Base-by-base conservation (phyloP, 108 stramenopile species). In the Parietichytrium sp. region DNA sequence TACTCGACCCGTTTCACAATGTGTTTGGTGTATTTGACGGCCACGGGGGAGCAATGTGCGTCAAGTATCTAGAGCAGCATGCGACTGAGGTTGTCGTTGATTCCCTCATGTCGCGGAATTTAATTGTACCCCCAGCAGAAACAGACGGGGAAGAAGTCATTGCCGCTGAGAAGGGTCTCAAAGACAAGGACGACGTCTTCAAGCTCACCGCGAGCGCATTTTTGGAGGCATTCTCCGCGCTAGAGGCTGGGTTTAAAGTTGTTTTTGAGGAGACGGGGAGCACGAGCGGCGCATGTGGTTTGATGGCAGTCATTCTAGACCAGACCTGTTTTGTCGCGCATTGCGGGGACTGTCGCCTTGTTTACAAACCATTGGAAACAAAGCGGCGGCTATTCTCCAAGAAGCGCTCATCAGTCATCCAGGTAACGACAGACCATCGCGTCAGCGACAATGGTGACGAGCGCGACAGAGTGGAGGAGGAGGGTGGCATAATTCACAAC, bases 301-400 rank as follows among this genome's bases (percentile, higher is more conserved):
- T 72, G 61, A n/a, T 72, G 23, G 10, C 20, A 33, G 61, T 72
- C 42, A 38, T 72, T 72, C 20, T 45, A n/a, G 61, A 42, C 15
- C n/a, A 36, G 16, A 45, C 45, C n/a, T 25, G 6, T 25, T 33
- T 72, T 42, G 42, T 72, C 42, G 61, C 61, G 6, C 6, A 72
- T 42, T 72, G 61, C 61, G 61, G 61, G 38, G 61, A 72, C 42
- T 72, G 61, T 42, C 61, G 61, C 61, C 38, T 42, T 25, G 61
- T 72, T 42, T 72, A 72, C 61, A 33, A 42, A 2, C 20, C 38
- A 15, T 12, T 12, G 8, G 38, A 6, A 6, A 72, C 61, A 6
- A n/a, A n/a, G n/a, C n/a, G n/a, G n/a, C n/a, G n/a, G n/a, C n/a
- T n/a, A n/a, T n/a, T n/a, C n/a, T n/a, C n/a, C n/a, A n/a, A n/a